Percentiles rank a stretch among this genome's conserved stretches.
Conservation (phyloP, 108 stramenopile genomes). For the Nannochloropsis oceanica region DNA sequence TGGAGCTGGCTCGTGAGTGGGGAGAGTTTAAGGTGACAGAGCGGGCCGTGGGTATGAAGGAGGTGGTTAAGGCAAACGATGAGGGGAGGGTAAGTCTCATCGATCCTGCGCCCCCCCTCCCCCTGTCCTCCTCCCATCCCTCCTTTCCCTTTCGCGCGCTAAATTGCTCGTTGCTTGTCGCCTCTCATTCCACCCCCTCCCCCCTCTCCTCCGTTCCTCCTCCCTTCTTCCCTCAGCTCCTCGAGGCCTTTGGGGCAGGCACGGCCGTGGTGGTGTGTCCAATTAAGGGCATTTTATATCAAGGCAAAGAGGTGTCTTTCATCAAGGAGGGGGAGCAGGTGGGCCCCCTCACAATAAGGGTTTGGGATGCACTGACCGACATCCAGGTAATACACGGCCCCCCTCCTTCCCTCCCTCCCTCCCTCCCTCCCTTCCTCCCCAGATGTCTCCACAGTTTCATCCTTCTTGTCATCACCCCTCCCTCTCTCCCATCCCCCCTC, state of each 20-base stretch:
- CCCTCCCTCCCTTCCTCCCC: background rate
- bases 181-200: too few species aligned
- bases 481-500: background rate
- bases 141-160: background rate
- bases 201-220: too few species aligned
- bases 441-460: background rate
- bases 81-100: conserved; percentile 41
- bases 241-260: conserved; percentile 88
- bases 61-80: conserved; percentile 52
- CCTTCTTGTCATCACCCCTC: background rate
- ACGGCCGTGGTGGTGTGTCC: conserved; percentile 88
- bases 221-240: too few species aligned
- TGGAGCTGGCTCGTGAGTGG: conserved; percentile 58
- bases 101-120: background rate
- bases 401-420: background rate
- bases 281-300: conserved; percentile 35
- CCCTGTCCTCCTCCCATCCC: background rate
- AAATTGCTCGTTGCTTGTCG: too few species aligned
- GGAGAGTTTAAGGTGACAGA: conserved; percentile 35
- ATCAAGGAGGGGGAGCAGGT: conserved; percentile 51
- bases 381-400: conserved; percentile 43
- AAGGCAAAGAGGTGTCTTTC: background rate
- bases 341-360: conserved; percentile 56
- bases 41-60: conserved; percentile 60
- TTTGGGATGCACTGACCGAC: conserved; percentile 67